These are phyloP conservation scores for Laburnicola sp. DNA, from an alignment of 2,329 filamentous ascomycete species.

Conservation along the genomic window DNA sequence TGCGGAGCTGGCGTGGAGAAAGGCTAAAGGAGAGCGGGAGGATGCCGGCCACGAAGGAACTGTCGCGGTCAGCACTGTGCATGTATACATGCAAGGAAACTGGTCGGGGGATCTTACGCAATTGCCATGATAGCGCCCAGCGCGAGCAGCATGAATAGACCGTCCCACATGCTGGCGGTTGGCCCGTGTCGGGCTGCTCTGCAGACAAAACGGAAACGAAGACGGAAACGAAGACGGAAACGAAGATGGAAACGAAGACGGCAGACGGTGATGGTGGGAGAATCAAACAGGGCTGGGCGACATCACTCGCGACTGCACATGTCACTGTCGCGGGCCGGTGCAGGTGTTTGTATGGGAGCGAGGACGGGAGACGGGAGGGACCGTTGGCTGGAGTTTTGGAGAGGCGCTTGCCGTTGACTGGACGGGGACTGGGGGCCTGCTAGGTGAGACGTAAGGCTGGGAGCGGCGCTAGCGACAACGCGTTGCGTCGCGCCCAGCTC, in stretches of 20 bases:
- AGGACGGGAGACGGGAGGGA: neutral
- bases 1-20: conserved; percentile 80
- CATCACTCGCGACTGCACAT: conserved; percentile 8
- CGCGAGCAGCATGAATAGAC: conserved; percentile 65
- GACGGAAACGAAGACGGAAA: conserved; percentile 20
- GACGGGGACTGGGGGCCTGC: too few relatives aligned
- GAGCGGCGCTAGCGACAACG: conserved; percentile 19
- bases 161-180: conserved; percentile 57
- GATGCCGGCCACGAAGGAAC: conserved; percentile 90
- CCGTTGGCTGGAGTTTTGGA: neutral
- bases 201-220: conserved; percentile 14
- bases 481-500: conserved; percentile 24
- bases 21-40: conserved; percentile 87
- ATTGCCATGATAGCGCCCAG: conserved; percentile 68
- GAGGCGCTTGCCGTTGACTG: too few relatives aligned
- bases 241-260: conserved; percentile 10
- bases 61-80: conserved; percentile 46
- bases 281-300: neutral
- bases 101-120: too few relatives aligned
- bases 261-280: neutral
- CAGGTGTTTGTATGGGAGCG: neutral
- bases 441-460: conserved; percentile 30
- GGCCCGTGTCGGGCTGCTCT: conserved; percentile 2
- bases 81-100: conserved; percentile 7
- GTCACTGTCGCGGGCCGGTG: conserved; percentile 21